Conservation (phyloP, 768 basidiomycete genomes). For the Rhizopogon salebrosus region DNA sequence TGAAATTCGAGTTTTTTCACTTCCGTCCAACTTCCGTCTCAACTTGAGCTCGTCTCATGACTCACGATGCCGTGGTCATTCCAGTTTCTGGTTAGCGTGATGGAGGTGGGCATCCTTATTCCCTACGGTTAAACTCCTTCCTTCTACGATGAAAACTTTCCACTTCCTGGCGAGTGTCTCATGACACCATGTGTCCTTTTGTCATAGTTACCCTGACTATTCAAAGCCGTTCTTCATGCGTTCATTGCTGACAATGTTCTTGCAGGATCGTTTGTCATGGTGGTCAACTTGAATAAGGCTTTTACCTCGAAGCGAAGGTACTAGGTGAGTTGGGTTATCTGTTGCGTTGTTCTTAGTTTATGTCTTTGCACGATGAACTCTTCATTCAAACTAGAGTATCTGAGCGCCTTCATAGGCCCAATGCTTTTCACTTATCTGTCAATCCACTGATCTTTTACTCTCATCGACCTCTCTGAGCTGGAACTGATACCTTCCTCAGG, state of each 20-base stretch:
- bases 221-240: conserved; percentile 13
- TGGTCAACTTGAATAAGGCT: neutral
- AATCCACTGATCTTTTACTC: conserved; percentile 51
- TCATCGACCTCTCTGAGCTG: neutral
- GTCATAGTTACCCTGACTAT: conserved; percentile 94
- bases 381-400: conserved; percentile 91
- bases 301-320: neutral
- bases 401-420: conserved; percentile 59
- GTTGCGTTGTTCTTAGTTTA: conserved; percentile 4
- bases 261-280: conserved; percentile 1
- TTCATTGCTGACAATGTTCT: conserved; percentile 6
- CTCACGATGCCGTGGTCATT: neutral
- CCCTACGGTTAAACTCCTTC: neutral
- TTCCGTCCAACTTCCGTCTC: neutral
- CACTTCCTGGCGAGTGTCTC: conserved; percentile 44
- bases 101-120: neutral
- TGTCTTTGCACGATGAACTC: conserved; percentile 44
- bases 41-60: no score
- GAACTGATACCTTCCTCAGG: neutral
- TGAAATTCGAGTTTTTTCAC: neutral
- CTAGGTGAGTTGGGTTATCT: conserved; percentile 12
- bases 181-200: conserved; percentile 54
- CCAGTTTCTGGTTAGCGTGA: neutral
- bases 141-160: conserved; percentile 49
- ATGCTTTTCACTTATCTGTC: conserved; percentile 67